Base-by-base conservation (phyloP, 2,329 filamentous ascomycete species). In the Canariomyces notabilis region DNA sequence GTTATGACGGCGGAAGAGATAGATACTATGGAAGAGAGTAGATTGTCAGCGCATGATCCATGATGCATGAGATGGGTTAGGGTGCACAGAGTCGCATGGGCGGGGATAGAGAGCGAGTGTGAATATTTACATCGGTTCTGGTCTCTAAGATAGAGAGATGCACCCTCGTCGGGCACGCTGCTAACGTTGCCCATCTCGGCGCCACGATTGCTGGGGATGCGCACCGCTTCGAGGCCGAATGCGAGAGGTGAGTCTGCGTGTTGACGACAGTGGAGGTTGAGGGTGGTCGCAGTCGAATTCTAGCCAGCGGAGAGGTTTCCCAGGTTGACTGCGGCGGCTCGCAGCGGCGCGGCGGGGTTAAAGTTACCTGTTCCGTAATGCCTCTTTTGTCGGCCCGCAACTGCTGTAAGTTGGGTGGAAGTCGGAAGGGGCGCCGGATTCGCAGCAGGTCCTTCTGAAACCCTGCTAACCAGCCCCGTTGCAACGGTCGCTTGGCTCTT, bases 161-260 rank as follows among this genome's bases (percentile, higher is more conserved):
- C 77, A 64, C 82, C 87, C 62, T 96, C 90, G 60, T 95, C 90
- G 61, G 84, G 82, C 69, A 83, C 86, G 75, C 90, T 96, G 67
- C 82, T 84, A 69, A 96, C 83, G 73, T 86, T 89, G 64, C 93
- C 93, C 93, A 98, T 98, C 67, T 69, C 78, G 71, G 67, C 52
- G 54, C 47, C 55, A 54, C 40, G 54, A 53, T 55, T 56, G 53
- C 52, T 52, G 52, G 42, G 40, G 34, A 37, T 22, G 46, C 39
- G 35, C 43, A 44, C 48, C 48, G 48, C 40, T 40, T 37, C 33
- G 46, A 29, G 44, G 43, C 42, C 39, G 18, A 37, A 40, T 44
- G 42, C 35, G 8, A 61, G 54, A 43, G 43, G 51, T 47, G 44
- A 47, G 38, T 42, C 41, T 39, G 42, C 44, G 44, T 38, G 37